Percentiles rank a stretch among this genome's conserved stretches.
These are phyloP conservation scores for Pseudogymnoascus sp. DNA, from an alignment of 2,329 filamentous ascomycete species.

Conservation along the genomic window DNA sequence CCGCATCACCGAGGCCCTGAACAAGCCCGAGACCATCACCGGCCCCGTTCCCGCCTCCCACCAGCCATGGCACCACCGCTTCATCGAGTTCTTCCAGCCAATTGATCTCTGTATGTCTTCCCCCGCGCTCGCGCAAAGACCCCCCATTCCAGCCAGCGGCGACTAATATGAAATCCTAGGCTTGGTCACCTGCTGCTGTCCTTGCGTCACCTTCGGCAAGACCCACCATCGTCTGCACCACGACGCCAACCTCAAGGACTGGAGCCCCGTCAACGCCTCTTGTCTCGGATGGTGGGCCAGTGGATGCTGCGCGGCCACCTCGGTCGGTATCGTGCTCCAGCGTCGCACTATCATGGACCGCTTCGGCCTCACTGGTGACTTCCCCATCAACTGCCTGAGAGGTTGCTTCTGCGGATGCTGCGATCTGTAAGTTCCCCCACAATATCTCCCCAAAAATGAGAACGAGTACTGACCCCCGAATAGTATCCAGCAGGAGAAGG, in stretches of 20 bases:
- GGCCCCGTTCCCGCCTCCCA: conserved; percentile 1
- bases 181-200: conserved; percentile 28
- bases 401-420: conserved; percentile 24
- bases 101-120: conserved; percentile 18
- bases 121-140: background rate
- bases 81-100: conserved; percentile 24
- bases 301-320: conserved; percentile 19
- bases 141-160: background rate
- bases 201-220: conserved; percentile 32
- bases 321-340: conserved; percentile 21
- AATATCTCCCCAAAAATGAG: background rate
- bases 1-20: conserved; percentile 10
- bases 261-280: conserved; percentile 28
- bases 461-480: background rate
- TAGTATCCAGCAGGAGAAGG: conserved; percentile 19
- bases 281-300: conserved; percentile 22
- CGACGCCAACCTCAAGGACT: conserved; percentile 27
- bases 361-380: conserved; percentile 23
- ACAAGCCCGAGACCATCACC: conserved; percentile 11
- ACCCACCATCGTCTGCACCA: conserved; percentile 30
- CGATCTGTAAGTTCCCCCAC: conserved; percentile 15
- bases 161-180: conserved; percentile 15
- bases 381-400: conserved; percentile 19
- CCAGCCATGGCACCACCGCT: conserved; percentile 14
- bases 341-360: conserved; percentile 22